Conservation (phyloP, 192 early-diverging fungal species). For the Podila minutissima region DNA sequence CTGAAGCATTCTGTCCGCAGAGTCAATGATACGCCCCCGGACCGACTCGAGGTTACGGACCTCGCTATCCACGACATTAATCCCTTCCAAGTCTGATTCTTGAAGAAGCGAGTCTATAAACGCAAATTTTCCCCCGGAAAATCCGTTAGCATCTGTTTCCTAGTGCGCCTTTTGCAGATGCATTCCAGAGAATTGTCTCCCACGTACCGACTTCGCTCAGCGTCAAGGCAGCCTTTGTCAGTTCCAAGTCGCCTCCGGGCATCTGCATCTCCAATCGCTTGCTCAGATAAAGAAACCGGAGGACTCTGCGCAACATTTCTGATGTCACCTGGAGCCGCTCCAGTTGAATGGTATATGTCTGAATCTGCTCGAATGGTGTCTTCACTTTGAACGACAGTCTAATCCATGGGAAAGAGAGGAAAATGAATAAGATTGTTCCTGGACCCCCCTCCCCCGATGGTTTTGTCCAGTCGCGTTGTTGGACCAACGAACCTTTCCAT, state of each 20-base stretch:
- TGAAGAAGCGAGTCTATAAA: constrained; percentile 60
- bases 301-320: constrained; percentile 67
- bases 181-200: not conserved
- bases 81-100: constrained; percentile 71
- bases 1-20: constrained; percentile 60
- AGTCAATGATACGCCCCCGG: constrained; percentile 52
- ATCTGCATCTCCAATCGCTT: constrained; percentile 67
- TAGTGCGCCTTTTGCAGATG: not conserved
- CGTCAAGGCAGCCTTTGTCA: constrained; percentile 65
- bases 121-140: not conserved
- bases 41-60: constrained; percentile 55
- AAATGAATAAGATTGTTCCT: too few relatives aligned
- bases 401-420: not conserved
- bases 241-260: constrained; percentile 46
- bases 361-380: constrained; percentile 68
- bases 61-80: constrained; percentile 70
- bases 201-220: constrained; percentile 69
- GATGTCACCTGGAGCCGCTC: constrained; percentile 69
- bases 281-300: constrained; percentile 68
- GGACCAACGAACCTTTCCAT: constrained; percentile 57
- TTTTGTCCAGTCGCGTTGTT: not conserved
- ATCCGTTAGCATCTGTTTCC: too few relatives aligned
- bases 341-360: constrained; percentile 69
- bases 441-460: not conserved
- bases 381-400: constrained; percentile 69